phyloP scores from a whole-genome alignment of 2,329 filamentous ascomycete genomes.

The Paraconiothyrium brasiliense region DNA sequence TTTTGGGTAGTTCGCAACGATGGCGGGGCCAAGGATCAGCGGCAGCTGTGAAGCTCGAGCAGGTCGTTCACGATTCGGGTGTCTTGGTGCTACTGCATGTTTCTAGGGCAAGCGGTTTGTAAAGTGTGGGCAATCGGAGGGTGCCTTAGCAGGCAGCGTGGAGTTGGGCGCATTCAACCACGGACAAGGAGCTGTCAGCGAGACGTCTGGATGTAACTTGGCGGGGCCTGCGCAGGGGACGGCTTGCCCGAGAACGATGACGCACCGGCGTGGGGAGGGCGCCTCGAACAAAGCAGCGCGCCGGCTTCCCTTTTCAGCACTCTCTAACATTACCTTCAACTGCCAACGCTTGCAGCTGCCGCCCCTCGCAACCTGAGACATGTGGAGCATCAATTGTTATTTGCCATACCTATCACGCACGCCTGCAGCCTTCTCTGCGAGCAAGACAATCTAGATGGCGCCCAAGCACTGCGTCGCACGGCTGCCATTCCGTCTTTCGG shows the following conservation, averaged over 20 bases:
- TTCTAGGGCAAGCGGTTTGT: conserved; percentile 21
- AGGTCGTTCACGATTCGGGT: neutral
- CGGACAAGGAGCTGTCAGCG: conserved; percentile 14
- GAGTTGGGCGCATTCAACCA: conserved; percentile 6
- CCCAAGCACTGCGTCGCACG: neutral
- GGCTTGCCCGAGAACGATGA: conserved; percentile 24
- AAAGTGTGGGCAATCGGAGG: conserved; percentile 19
- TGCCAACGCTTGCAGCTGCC: too few species aligned
- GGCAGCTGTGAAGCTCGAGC: conserved; percentile 20
- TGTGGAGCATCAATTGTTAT: neutral
- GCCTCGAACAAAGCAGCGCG: neutral
- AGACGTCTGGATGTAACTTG: conserved; percentile 21
- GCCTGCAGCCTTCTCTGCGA: neutral
- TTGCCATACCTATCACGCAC: neutral
- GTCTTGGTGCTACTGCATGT: conserved; percentile 25
- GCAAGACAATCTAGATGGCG: neutral
- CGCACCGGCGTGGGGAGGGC: conserved; percentile 36
- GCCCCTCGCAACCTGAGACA: neutral
- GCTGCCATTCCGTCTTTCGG: conserved; percentile 1
- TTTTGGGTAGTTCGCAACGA: conserved; percentile 28
- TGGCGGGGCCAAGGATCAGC: conserved; percentile 17
- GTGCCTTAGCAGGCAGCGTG: conserved; percentile 16
- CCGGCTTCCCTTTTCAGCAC: neutral
- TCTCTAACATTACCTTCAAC: too few species aligned
- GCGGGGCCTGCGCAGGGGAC: conserved; percentile 9